Evolutionary conservation across 2,329 filamentous ascomycete species (phyloP), one percentile per base, ranked within the genome.

Genomic region (Colletotrichum godetiae): DNA sequence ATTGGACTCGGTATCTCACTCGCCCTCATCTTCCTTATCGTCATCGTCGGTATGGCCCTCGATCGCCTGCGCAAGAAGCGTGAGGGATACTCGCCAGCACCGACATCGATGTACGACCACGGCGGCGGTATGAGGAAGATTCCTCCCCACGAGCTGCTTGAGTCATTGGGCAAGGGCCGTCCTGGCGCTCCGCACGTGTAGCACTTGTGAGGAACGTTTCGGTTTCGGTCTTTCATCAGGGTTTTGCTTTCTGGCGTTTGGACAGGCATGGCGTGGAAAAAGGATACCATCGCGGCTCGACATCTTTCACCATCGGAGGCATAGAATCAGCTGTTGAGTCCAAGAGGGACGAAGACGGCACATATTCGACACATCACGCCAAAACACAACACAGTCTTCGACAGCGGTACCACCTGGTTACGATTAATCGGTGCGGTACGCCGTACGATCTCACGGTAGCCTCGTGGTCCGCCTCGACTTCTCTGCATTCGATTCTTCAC

Each of bases 1-100:
- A 96, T 97, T 76, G 92, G 91, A 24, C 90, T 97, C 46, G 94
- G 91, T 68, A 94, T 97, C 73, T 89, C 95, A 1, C 90, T 97
- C 1, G 93, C 87, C 33, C 85, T 96, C 73, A 94, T 94, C 78
- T 92, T 96, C 82, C 84, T 96, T 58, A 88, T 97, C 65, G 93
- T 97, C 66, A 88, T 94, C 62, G 89, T 89, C 24, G 94, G 94
- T 75, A 90, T 97, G 74, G 79, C 94, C 57, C 87, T 95, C 70
- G 94, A 97, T 84, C 91, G 94, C 74, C 87, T 93, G 74, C 90
- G 94, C 77, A 93, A 95, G 84, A 92, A 89, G 85, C 90, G 91
- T 61, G 93, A 96, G 80, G 94, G 95, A 62, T 97, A 97, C 77
- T 86, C 91, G 15, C 94, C 92, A n/a, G 94, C 94, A 46, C 92